Percentiles rank a stretch among this genome's conserved stretches.
Conservation (phyloP, 1,139 yeast genomes). For the Geotrichum aggregatum region DNA sequence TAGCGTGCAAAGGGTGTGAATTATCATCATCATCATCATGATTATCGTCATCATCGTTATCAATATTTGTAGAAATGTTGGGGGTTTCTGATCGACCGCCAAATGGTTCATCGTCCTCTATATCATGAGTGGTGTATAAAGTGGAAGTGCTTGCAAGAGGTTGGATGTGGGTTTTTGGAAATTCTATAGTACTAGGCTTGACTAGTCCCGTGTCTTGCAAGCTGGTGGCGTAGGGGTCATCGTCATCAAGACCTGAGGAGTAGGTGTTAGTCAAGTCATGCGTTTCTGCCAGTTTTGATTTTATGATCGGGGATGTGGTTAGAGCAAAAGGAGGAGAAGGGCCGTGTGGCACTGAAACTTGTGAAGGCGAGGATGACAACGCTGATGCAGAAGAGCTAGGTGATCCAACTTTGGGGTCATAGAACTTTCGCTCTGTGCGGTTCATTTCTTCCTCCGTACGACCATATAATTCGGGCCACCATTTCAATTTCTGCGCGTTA, state of each 20-base stretch:
- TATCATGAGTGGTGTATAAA: conserved; percentile 5
- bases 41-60: conserved; percentile 4
- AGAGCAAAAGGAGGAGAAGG: not conserved
- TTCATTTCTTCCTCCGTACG: conserved; percentile 79
- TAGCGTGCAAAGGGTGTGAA: not conserved
- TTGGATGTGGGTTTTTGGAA: conserved; percentile 10
- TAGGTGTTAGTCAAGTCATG: not conserved
- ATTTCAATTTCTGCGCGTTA: conserved; percentile 61
- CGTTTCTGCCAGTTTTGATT: not conserved
- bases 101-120: not conserved
- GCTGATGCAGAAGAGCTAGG: not conserved
- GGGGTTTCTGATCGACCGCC: too few species aligned
- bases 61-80: too few species aligned
- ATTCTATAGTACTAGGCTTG: not conserved
- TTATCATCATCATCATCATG: conserved; percentile 4
- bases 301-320: not conserved
- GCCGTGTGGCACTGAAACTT: not conserved
- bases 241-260: not conserved
- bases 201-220: not conserved
- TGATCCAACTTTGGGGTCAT: not conserved
- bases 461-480: conserved; percentile 89
- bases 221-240: conserved; percentile 1
- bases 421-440: conserved; percentile 17
- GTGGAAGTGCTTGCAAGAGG: conserved; percentile 8
- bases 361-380: not conserved